A percentile compares a stretch with the other conserved stretches of the same genome.
Conservation (phyloP, 1,139 yeast genomes). For the Debaryomyces fabryi region DNA sequence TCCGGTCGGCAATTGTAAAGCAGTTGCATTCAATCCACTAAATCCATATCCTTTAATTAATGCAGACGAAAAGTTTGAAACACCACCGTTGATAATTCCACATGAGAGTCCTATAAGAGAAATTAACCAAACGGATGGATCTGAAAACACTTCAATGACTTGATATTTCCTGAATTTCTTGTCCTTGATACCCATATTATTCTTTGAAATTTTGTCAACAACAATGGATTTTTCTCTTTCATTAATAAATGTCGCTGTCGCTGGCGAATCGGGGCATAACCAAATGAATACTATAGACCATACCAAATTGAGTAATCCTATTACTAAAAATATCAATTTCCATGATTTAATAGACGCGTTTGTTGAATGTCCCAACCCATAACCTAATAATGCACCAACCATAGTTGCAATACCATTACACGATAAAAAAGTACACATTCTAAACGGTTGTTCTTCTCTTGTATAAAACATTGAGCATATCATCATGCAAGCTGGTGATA, state of each 20-base stretch:
- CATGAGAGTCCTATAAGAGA: slow-evolving; percentile 27
- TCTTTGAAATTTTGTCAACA: slow-evolving; percentile 25
- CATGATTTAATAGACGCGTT: slow-evolving; percentile 23
- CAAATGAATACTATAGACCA: slow-evolving; percentile 28
- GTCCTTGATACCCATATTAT: slow-evolving; percentile 30
- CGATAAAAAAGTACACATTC: slow-evolving; percentile 34
- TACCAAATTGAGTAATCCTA: slow-evolving; percentile 41
- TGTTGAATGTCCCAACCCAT: slow-evolving; percentile 37
- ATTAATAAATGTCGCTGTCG: slow-evolving; percentile 38
- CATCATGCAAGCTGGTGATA: slow-evolving; percentile 36
- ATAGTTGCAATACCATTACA: slow-evolving; percentile 35
- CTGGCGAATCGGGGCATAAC: slow-evolving; percentile 46
- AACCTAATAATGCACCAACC: slow-evolving; percentile 34
- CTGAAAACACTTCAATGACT: slow-evolving; percentile 27
- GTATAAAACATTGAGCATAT: slow-evolving; percentile 26
- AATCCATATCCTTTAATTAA: slow-evolving; percentile 32
- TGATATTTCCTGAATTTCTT: slow-evolving; percentile 23
- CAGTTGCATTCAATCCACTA: slow-evolving; percentile 26
- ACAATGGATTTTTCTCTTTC: slow-evolving; percentile 38
- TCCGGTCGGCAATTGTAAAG: slow-evolving; percentile 35
- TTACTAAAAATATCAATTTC: slow-evolving; percentile 44
- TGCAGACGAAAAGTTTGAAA: slow-evolving; percentile 30
- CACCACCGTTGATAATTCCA: slow-evolving; percentile 34
- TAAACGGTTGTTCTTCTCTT: slow-evolving; percentile 35
- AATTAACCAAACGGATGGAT: slow-evolving; percentile 31